Evolutionary conservation across 2,329 filamentous ascomycete species (phyloP), one percentile per base, ranked within the genome.

Genomic region (Aureobasidium lini): DNA sequence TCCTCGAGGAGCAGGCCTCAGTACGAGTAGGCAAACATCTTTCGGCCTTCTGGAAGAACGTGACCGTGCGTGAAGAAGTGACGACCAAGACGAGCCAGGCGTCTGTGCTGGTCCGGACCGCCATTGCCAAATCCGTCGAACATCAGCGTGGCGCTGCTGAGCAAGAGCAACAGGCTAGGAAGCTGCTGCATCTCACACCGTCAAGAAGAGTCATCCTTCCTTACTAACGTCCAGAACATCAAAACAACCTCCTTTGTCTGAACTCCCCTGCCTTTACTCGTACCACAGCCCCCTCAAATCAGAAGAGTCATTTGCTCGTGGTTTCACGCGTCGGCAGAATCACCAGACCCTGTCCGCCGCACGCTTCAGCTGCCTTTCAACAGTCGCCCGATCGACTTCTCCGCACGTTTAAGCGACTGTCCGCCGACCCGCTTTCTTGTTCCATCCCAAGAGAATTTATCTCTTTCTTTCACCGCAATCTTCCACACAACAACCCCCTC

Each of bases 401-500:
- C 40, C 46, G 57, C 40, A 49, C 57, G 28, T 49, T 49, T 50
- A 50, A 50, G 47, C 48, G 34, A 40, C 48, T 31, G 36, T 47
- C 31, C 40, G 31, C 39, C 40, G 40, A 46, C 52, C 52, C 52
- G 52, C 52, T 54, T 43, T 54, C 39, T 32, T 57, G 40, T 40
- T 57, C 16, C 42, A 43, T 37, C 28, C 52, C 52, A 46, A 56
- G 52, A 46, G 57, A 59, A 59, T 53, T 59, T 59, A 59, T 59
- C 57, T 59, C 46, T 49, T 37, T 48, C 43, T 18, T 34, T 43
- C 54, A 50, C 37, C 44, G 37, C 34, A 49, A 47, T 47, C 59
- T 43, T 49, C 59, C 63, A 59, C 63, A 59, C 62, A 57, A 40
- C 60, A 44, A 56, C 61, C 59, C 29, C 11, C 39, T 34, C 16